A percentile compares a stretch with the other conserved stretches of the same genome.
Evolutionary conservation across 2,329 filamentous ascomycete species (phyloP).

Genomic region (Alternaria hordeiaustralica): DNA sequence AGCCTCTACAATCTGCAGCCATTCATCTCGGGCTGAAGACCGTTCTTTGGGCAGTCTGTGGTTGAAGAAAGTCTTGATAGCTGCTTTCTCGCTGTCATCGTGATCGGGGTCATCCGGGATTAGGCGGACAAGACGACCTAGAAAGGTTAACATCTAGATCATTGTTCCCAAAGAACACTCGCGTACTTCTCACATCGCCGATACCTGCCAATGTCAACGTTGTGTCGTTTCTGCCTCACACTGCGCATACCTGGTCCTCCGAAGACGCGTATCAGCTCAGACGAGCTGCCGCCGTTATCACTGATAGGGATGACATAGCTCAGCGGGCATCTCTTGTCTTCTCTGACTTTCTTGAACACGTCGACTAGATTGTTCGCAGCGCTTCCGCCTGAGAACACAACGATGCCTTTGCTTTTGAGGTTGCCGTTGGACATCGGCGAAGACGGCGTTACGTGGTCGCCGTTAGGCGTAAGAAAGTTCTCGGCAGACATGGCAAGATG

Average conservation of each 20-base stretch:
- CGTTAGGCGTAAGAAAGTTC: slow-evolving; percentile 22
- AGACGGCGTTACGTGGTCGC: slow-evolving; percentile 21
- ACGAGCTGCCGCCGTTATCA: slow-evolving; percentile 94
- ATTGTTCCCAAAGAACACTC: not conserved
- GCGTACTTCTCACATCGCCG: slow-evolving; percentile 76
- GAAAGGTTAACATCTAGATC: not conserved
- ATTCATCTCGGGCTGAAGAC: slow-evolving; percentile 72
- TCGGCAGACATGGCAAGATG: slow-evolving; percentile 28
- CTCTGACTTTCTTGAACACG: slow-evolving; percentile 71
- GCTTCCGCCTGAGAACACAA: slow-evolving; percentile 89
- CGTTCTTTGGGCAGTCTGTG: slow-evolving; percentile 74
- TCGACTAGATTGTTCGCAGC: slow-evolving; percentile 95
- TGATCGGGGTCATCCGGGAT: slow-evolving; percentile 72
- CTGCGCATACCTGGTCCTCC: slow-evolving; percentile 76
- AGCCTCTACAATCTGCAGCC: slow-evolving; percentile 88
- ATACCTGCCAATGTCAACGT: slow-evolving; percentile 53
- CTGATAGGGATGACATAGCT: slow-evolving; percentile 94
- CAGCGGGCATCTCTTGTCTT: slow-evolving; percentile 70
- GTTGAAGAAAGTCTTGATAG: slow-evolving; percentile 86
- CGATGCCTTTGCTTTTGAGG: slow-evolving; percentile 63
- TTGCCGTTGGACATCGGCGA: slow-evolving; percentile 29
- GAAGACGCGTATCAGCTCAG: slow-evolving; percentile 91
- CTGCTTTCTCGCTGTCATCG: slow-evolving; percentile 62
- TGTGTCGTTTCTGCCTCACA: slow-evolving; percentile 6
- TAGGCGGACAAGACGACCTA: slow-evolving; percentile 85